Conservation (phyloP, 2,329 filamentous ascomycete species). For the Fusarium drepaniforme region DNA sequence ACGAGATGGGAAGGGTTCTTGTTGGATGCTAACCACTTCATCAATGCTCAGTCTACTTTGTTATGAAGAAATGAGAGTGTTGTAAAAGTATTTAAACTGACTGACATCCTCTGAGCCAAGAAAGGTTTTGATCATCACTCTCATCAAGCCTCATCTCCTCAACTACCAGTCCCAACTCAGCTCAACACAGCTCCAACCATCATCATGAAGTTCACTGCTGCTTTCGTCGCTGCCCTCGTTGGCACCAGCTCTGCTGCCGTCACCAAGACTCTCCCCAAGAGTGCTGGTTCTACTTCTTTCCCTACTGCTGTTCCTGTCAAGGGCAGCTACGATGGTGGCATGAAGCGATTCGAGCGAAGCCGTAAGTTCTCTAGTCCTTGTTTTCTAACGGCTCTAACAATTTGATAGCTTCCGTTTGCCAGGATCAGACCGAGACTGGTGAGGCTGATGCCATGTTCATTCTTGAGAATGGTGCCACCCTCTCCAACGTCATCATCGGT, state of each 20-base stretch:
- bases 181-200: neutral
- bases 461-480: slow-evolving; percentile 61
- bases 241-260: slow-evolving; percentile 34
- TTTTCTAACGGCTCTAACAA: neutral
- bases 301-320: slow-evolving; percentile 37
- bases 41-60: neutral
- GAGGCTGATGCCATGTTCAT: slow-evolving; percentile 61
- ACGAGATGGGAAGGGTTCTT: neutral
- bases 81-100: slow-evolving; percentile 22
- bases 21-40: neutral
- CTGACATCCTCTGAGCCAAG: slow-evolving; percentile 12
- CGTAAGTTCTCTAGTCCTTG: slow-evolving; percentile 1
- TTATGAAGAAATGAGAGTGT: neutral
- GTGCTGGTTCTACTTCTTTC: slow-evolving; percentile 29
- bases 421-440: slow-evolving; percentile 43
- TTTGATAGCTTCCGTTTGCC: slow-evolving; percentile 35
- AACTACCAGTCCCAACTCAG: neutral
- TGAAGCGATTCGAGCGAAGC: slow-evolving; percentile 38
- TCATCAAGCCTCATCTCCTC: neutral
- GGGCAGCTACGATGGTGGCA: slow-evolving; percentile 35
- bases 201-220: slow-evolving; percentile 34
- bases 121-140: neutral
- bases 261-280: slow-evolving; percentile 38
- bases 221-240: slow-evolving; percentile 30
- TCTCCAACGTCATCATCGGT: slow-evolving; percentile 67